A percentile compares a stretch with the other conserved stretches of the same genome.
These are phyloP conservation scores for Pilasporangium apinafurcum DNA, from an alignment of 352 stramenopile genomes.

Conservation along the genomic window DNA sequence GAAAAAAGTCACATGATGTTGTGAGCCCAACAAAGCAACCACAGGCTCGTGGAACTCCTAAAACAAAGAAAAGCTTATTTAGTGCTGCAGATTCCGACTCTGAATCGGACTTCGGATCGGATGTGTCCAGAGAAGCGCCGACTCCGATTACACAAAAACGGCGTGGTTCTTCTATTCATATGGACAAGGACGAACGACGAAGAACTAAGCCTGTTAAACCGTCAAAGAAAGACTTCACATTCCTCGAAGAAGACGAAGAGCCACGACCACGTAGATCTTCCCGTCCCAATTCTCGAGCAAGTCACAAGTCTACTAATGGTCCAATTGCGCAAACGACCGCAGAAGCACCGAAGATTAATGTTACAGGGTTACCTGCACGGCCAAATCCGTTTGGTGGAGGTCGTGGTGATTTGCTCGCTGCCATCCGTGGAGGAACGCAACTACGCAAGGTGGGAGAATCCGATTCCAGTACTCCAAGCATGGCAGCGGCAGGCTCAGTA, in stretches of 20 bases:
- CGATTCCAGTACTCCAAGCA: neutral
- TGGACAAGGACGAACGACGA: slow-evolving; percentile 9
- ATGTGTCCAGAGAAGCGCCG: slow-evolving; percentile 1
- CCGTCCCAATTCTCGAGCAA: slow-evolving; percentile 10
- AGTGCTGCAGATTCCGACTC: slow-evolving; percentile 50
- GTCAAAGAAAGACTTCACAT: slow-evolving; percentile 14
- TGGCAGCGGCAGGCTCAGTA: slow-evolving; percentile 5
- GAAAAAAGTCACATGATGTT: neutral
- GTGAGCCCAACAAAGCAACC: slow-evolving; percentile 11
- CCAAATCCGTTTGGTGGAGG: slow-evolving; percentile 65
- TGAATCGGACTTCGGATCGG: slow-evolving; percentile 34
- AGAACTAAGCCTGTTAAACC: slow-evolving; percentile 12
- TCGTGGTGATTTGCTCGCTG: slow-evolving; percentile 67
- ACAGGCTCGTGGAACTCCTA: slow-evolving; percentile 8
- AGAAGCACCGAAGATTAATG: slow-evolving; percentile 10
- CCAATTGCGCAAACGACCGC: slow-evolving; percentile 8
- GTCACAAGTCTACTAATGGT: neutral
- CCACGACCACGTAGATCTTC: slow-evolving; percentile 7
- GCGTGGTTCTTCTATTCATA: neutral
- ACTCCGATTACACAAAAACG: neutral
- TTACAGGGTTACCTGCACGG: slow-evolving; percentile 42
- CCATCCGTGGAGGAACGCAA: slow-evolving; percentile 61
- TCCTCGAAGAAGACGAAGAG: slow-evolving; percentile 8
- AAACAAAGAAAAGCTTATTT: slow-evolving; percentile 39
- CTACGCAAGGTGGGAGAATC: slow-evolving; percentile 31